Evolutionary conservation across 1,284 basidiomycete species (phyloP), one percentile per base, ranked within the genome.

Genomic region (Volvariella surrecta): DNA sequence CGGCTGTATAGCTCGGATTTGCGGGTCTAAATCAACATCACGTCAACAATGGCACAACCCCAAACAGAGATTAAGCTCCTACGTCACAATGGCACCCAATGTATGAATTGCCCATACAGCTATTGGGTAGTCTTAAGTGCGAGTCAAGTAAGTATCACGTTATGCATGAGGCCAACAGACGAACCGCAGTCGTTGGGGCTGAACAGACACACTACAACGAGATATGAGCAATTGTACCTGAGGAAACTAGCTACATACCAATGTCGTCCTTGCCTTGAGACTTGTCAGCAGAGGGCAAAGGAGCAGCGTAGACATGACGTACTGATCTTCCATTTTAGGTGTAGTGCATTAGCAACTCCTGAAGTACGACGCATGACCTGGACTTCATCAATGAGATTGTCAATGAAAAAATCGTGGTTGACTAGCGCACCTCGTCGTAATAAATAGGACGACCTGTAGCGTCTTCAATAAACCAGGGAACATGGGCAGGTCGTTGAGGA

Each of bases 41-140:
- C 4, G 45, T 38, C 21, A 31, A 37, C 22, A 24, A 9, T 6
- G 20, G 31, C 32, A 31, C 28, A 31, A 7, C 39, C 19, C 21
- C 35, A 17, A 40, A 22, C 24, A 13, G 16, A 46, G 42, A 22
- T 18, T 24, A 39, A 22, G 21, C 39, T 42, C 72, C 53, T 59
- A 78, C 71, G 82, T 82, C 58, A 84, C 67, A 42, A 83, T 74
- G 2, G 68, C 88, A 9, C 88, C 87, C 10, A 89, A 60, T 34
- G 75, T 73, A 51, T 89, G 86, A 1, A 69, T 61, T 1, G 85
- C 89, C 87, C 89, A 91, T 9, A 89, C 64, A 2, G 67, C 68
- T 7, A 79, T 66, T 0, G 79, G 75, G 49, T 88, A 91, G 57
- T 89, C 87, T 84, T 48, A 19, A 28, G 42, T 24, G 34, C 32